Evolutionary conservation across 2,329 filamentous ascomycete species (phyloP).

Genomic region (Penicillium sp.): DNA sequence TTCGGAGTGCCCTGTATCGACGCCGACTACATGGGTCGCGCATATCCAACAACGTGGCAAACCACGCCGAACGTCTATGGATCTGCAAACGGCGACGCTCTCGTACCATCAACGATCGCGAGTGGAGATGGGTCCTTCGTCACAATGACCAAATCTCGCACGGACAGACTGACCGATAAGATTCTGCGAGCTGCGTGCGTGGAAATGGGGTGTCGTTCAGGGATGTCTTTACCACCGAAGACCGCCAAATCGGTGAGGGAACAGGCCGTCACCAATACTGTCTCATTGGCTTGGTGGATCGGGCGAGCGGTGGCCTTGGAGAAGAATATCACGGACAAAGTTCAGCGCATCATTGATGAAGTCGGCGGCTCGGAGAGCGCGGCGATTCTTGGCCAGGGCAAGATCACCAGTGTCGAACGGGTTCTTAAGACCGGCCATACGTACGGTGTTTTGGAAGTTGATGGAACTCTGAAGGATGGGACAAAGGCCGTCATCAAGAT

Average conservation of each 20-base stretch:
- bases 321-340: not conserved
- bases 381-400: not conserved
- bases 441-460: not conserved
- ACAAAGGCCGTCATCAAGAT: not conserved
- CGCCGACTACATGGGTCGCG: constrained; percentile 46
- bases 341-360: not conserved
- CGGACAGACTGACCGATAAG: not conserved
- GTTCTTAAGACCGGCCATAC: not conserved
- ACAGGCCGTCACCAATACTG: not conserved
- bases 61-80: constrained; percentile 41
- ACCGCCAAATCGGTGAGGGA: not conserved
- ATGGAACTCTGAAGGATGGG: not conserved
- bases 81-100: not conserved
- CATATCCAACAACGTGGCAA: constrained; percentile 47
- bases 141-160: not conserved
- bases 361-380: not conserved
- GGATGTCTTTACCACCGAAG: not conserved
- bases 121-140: not conserved
- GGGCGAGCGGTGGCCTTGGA: not conserved
- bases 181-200: not conserved
- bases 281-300: not conserved
- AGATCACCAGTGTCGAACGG: not conserved
- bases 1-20: constrained; percentile 48
- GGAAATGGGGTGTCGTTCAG: not conserved
- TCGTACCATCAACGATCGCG: not conserved